Evolutionary conservation across 331 rosid species (phyloP).

Genomic region (Phaseolus coccineus): DNA sequence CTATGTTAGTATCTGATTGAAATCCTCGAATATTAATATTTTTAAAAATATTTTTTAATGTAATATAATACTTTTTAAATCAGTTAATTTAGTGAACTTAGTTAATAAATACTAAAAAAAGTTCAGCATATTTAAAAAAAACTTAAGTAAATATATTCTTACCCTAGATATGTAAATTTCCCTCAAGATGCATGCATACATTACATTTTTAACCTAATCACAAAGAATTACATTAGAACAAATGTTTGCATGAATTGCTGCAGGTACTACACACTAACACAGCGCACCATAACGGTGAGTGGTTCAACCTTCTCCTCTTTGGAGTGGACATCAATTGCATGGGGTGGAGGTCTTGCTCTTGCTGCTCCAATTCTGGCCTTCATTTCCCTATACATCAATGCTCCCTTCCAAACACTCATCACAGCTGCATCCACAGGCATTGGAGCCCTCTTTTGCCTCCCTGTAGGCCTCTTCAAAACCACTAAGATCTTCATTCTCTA

Average conservation of each 20-base stretch:
- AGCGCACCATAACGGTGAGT: slow-evolving; percentile 45
- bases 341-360: slow-evolving; percentile 67
- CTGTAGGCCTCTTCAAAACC: slow-evolving; percentile 66
- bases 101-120: too few species aligned
- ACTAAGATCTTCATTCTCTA: slow-evolving; percentile 68
- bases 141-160: too few species aligned
- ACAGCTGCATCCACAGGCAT: slow-evolving; percentile 56
- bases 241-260: neutral
- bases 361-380: slow-evolving; percentile 64
- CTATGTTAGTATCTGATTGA: too few species aligned
- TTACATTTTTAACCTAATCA: too few species aligned
- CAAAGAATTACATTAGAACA: too few species aligned
- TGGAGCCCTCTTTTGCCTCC: slow-evolving; percentile 76
- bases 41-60: too few species aligned
- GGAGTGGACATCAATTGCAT: slow-evolving; percentile 87
- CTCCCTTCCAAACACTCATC: slow-evolving; percentile 52
- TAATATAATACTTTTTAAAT: too few species aligned
- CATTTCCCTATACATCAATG: slow-evolving; percentile 64
- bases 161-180: too few species aligned
- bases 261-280: slow-evolving; percentile 71
- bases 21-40: too few species aligned
- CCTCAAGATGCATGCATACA: too few species aligned
- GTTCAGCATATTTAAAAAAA: too few species aligned
- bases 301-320: slow-evolving; percentile 55
- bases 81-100: too few species aligned